Conservation (phyloP, 441 rosid species). For the Erodium chrysanthum region DNA sequence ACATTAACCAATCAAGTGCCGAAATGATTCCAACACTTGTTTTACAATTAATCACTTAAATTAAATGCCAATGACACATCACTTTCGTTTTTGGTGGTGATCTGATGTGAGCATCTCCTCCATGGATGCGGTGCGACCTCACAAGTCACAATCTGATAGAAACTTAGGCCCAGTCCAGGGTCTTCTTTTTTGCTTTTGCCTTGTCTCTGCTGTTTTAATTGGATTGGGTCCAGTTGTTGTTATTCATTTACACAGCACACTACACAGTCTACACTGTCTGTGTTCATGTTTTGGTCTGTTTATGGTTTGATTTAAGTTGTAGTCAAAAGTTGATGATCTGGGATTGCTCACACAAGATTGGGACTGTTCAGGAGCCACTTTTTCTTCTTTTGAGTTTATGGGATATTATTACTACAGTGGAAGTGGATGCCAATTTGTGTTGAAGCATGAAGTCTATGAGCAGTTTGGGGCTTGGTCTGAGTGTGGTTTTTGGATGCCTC, state of each 20-base stretch:
- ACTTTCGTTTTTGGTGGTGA: too few species aligned
- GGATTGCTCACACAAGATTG: conserved; percentile 25
- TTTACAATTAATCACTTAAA: too few species aligned
- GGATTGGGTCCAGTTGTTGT: conserved; percentile 6
- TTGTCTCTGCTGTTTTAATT: conserved; percentile 18
- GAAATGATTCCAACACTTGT: too few species aligned
- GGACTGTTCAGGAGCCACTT: conserved; percentile 20
- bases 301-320: conserved; percentile 13
- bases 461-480: conserved; percentile 75
- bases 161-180: too few species aligned
- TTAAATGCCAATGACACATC: too few species aligned
- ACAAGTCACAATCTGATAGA: too few species aligned
- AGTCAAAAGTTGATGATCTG: conserved; percentile 21
- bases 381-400: conserved; percentile 4
- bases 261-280: neutral
- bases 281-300: neutral
- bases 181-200: conserved; percentile 19
- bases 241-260: conserved; percentile 7
- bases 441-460: conserved; percentile 69
- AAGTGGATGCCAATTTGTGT: conserved; percentile 22
- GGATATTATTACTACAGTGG: neutral
- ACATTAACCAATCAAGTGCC: too few species aligned
- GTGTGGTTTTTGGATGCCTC: conserved; percentile 73
- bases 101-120: too few species aligned
- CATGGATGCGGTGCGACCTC: too few species aligned